Percentiles rank a stretch among this genome's conserved stretches.
Evolutionary conservation across 495 filamentous ascomycete genomes (phyloP).

Genomic region (Neurospora pannonica): DNA sequence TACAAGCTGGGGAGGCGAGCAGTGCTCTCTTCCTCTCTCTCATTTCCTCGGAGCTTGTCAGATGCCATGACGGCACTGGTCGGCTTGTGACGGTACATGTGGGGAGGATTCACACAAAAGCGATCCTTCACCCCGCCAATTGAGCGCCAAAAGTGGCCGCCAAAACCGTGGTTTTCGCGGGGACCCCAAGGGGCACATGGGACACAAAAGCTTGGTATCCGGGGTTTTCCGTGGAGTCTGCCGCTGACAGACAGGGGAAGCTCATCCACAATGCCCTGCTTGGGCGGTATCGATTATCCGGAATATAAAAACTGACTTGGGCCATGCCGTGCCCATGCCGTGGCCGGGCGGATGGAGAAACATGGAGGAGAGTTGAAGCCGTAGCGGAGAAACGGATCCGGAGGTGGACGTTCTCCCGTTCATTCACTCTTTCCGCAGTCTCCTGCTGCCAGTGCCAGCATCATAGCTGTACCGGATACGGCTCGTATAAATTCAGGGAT

Average conservation of each 20-base stretch:
- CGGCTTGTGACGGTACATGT: constrained; percentile 27
- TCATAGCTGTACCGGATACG: background rate
- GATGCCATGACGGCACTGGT: constrained; percentile 14
- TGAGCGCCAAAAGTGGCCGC: background rate
- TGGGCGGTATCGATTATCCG: too few relatives aligned
- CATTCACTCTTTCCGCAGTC: background rate
- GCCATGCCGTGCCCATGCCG: background rate
- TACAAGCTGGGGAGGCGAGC: background rate
- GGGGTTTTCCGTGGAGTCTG: background rate
- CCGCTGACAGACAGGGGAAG: background rate
- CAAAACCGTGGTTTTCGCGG: background rate
- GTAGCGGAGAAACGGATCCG: background rate
- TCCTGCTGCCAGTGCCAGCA: background rate
- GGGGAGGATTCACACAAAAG: constrained; percentile 1
- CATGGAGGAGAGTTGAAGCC: background rate
- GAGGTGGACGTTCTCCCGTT: background rate
- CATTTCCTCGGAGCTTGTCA: background rate
- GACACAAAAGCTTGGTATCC: constrained; percentile 2
- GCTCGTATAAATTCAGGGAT: background rate
- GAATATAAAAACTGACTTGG: too few relatives aligned
- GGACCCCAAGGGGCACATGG: background rate
- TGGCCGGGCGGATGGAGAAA: background rate
- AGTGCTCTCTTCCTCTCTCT: background rate
- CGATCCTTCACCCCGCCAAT: constrained; percentile 3
- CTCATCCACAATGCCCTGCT: background rate